Conservation (phyloP, 2,329 filamentous ascomycete species). For the Davidsoniella virescens region DNA sequence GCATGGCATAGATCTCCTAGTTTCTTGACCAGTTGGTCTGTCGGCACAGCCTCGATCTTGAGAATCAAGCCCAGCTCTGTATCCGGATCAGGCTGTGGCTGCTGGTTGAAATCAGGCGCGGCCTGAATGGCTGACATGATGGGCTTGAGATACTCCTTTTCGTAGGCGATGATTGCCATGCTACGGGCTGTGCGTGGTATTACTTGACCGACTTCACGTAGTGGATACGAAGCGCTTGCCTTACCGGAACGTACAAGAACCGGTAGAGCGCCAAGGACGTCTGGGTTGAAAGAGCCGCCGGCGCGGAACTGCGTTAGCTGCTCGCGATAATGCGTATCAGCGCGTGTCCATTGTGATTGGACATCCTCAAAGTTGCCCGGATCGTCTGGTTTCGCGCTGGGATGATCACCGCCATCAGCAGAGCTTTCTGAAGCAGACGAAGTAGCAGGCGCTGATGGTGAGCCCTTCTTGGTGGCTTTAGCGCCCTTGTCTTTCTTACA, state of each 20-base stretch:
- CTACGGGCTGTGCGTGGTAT: conserved; percentile 29
- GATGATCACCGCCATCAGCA: conserved; percentile 16
- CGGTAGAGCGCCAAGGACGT: conserved; percentile 29
- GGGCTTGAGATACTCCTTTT: conserved; percentile 31
- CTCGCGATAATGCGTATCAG: conserved; percentile 27
- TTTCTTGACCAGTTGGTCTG: conserved; percentile 28
- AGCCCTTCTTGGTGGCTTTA: conserved; percentile 13
- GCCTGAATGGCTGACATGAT: conserved; percentile 39
- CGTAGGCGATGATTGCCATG: conserved; percentile 27
- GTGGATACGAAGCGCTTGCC: conserved; percentile 24
- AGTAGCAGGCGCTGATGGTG: conserved; percentile 14
- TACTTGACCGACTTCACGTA: conserved; percentile 39
- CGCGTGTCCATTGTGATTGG: conserved; percentile 25
- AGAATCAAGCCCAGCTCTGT: conserved; percentile 43
- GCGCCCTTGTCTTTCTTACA: conserved; percentile 22
- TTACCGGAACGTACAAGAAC: conserved; percentile 20
- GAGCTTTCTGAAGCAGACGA: conserved; percentile 15
- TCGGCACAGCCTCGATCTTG: conserved; percentile 34
- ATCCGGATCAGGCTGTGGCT: conserved; percentile 40
- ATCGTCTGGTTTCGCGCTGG: conserved; percentile 24
- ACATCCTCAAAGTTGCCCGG: conserved; percentile 35
- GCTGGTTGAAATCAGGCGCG: conserved; percentile 40
- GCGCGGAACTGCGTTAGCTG: conserved; percentile 26
- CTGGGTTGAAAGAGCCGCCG: conserved; percentile 37
- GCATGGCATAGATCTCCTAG: conserved; percentile 30